Evolutionary conservation across 495 filamentous ascomycete genomes (phyloP), one percentile per base, ranked within the genome.

Genomic region (Hypoxylon perforatum): DNA sequence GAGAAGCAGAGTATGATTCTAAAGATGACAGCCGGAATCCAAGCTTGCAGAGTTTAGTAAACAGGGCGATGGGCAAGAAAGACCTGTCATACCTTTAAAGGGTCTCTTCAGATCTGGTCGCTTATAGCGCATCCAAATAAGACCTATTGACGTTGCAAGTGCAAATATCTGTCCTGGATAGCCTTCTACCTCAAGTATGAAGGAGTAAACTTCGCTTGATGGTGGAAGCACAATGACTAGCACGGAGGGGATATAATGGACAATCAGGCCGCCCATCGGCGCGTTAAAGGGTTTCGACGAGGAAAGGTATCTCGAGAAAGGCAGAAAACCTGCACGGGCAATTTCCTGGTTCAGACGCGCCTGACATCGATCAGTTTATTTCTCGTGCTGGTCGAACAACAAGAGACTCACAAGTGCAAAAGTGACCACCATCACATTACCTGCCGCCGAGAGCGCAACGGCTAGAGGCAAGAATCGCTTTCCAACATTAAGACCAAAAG

Each of bases 391-490:
- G 46, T 41, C 49, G 52, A 50, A 51, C 41, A 19, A 58, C 15
- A 11, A 28, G 11, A 23, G 51, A 71, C 76, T 48, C 78, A 89
- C 87, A 63, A 86, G 61, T 7, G 85, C 76, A 72, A 90, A 92
- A 7, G 89, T 90, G 6, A 91, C 89, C 1, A 92, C 89, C 88
- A 93, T 91, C 1, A 92, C 88, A 71, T 92, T 92, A 0, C 90
- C 90, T 0, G 83, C 85, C 0, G 87, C 90, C 0, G 87, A 90
- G 14, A 88, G 76, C 0, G 89, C 90, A 48, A 93, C 84, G 11
- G 87, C 84, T 9, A 90, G 67, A 3, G 89, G 86, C 17, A 92
- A 76, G 15, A 92, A 70, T 17, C 75, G 77, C 25, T 77, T 83
- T 1, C 90, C 90, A 17, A 88, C 57, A 7, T 77, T 74, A 11